Base-by-base conservation (phyloP, 2,329 filamentous ascomycete species). In the Blastomyces silverae region DNA sequence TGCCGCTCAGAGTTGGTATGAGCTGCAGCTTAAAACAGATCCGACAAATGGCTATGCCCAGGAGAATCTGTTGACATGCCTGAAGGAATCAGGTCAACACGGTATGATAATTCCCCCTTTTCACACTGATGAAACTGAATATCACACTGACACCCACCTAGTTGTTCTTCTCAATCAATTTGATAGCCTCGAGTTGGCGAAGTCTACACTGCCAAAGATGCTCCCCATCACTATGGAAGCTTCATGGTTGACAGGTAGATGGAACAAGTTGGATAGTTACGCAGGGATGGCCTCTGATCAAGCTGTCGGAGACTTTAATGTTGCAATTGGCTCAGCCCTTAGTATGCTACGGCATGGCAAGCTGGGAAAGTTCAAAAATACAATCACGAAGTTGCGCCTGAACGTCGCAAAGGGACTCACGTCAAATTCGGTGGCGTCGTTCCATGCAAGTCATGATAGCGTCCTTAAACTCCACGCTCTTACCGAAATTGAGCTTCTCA, bases 1-100 rank as follows among this genome's bases (percentile, higher is more conserved):
- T 20, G 91, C 93, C 62, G 94, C 92, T 31, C 94, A 97, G 77
- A 96, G 91, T 68, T 99, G 95, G 94, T 97, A 97, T 75, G 92
- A 99, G 74, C 87, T 96, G 68, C 88, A 92, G 68, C 82, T 97
- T 44, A 88, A 89, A 2, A 87, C 94, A 70, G 84, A 89, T 57
- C 92, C 93, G 0, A 82, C 88, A 63, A 88, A 96, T 72, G 74
- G 84, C 22, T 89, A 95, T 64, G 83, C 90, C 15, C 92, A 97
- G 73, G 82, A 90, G 64, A 90, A 95, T 70, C 82, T 99, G 46
- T 80, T 99, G 63, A 89, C 87, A 39, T 97, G 94, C 71, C 81
- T 99, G 11, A 92, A 92, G 73, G 92, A 97, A 74, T 96, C 92
- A n/a, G 94, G 93, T 0, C 94, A 97, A 74, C 89, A 97, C 77